These are phyloP conservation scores for Malus asiatica DNA, from an alignment of 306 rosid species.

Conservation along the genomic window DNA sequence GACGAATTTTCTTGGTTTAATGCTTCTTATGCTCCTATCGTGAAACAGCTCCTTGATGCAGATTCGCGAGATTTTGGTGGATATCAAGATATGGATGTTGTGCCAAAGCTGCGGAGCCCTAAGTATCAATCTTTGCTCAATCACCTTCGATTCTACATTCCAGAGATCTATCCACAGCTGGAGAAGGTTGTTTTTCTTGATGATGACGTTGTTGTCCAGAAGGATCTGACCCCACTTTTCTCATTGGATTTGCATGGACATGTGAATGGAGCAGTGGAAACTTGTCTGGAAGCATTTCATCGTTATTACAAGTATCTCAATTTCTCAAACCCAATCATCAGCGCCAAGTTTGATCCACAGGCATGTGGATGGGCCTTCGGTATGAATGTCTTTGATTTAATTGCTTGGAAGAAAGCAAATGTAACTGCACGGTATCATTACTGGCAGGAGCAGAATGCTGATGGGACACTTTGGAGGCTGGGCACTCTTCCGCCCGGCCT, in stretches of 20 bases:
- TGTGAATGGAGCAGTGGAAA: conserved; percentile 97
- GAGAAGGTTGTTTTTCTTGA: conserved; percentile 97
- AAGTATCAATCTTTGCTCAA: conserved; percentile 64
- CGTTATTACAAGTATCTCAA: conserved; percentile 92
- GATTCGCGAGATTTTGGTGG: conserved; percentile 57
- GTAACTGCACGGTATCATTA: conserved; percentile 78
- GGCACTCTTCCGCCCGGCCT: conserved; percentile 97
- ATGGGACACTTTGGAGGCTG: conserved; percentile 78
- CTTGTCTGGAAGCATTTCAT: conserved; percentile 95
- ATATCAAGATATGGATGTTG: conserved; percentile 49
- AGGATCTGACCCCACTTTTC: conserved; percentile 93
- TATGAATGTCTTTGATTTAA: conserved; percentile 85
- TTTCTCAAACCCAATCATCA: conserved; percentile 77
- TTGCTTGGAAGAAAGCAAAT: conserved; percentile 87
- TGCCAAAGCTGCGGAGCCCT: conserved; percentile 62
- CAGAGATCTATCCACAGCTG: conserved; percentile 92
- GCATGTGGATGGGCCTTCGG: conserved; percentile 99
- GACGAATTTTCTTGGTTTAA: conserved; percentile 85
- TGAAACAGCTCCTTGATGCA: conserved; percentile 62
- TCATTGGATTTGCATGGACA: conserved; percentile 91
- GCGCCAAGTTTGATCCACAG: conserved; percentile 92
- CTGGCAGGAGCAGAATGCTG: conserved; percentile 91
- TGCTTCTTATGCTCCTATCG: conserved; percentile 69
- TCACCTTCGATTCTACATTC: conserved; percentile 92
- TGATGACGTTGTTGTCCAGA: conserved; percentile 91